Base-by-base conservation (phyloP, 169 alveolate species). In the Eimeria maxima region DNA sequence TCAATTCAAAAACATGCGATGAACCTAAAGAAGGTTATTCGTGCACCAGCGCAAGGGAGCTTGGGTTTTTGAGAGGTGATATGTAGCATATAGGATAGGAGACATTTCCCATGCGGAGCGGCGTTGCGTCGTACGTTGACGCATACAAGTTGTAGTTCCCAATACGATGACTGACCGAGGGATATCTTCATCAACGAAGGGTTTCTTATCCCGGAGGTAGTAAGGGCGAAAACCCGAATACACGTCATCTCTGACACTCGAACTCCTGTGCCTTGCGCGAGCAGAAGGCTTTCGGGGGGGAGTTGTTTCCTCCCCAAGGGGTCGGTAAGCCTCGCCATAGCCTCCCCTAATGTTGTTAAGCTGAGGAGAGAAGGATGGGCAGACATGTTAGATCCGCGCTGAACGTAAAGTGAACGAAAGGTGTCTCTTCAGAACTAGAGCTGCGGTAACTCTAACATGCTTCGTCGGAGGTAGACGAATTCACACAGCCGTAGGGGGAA, bases 211-310 rank as follows among this genome's bases (percentile, higher is more conserved):
- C 71, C 93, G 29, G 45, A 63, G 6, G 53, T 87, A 87, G 83
- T 87, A 87, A 24, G 93, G 93, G n/a, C 93, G 93, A 33, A 87
- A 87, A 33, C 93, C 93, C 81, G 93, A 87, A 50, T 87, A 87
- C 13, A 87, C 81, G 42, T 87, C 93, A 71, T 87, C 93, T 63
- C 93, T 87, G n/a, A 55, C 71, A 63, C 93, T 63, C 33, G 93
- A 87, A 81, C 24, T 57, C 44, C 65, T 60, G 83, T 63, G 93
- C 65, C 78, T 22, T 20, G 93, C 81, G 65, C 81, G 50, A 4
- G 33, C 10, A 20, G 93, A 87, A 3, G 93, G 93, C 29, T 42
- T 33, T 27, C 81, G 60, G 29, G 93, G 93, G 83, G 93, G 93
- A 7, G 8, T 27, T 7, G 10, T 67, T 33, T 69, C 78, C 60